Evolutionary conservation across 179 eudicot genomes (phyloP).

Genomic region (Corrigiola litoralis): DNA sequence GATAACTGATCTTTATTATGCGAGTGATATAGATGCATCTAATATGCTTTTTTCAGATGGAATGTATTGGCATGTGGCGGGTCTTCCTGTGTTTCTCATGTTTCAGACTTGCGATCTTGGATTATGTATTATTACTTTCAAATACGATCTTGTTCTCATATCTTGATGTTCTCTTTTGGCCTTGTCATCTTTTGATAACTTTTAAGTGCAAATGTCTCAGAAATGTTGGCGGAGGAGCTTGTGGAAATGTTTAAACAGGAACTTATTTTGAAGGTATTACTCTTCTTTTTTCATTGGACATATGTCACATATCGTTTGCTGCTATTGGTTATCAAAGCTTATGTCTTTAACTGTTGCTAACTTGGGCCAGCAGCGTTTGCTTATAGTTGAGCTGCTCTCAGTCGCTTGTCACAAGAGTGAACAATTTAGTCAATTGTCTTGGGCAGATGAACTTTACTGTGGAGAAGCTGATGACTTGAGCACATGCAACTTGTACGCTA

Average conservation of each 20-base stretch:
- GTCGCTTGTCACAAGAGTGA: slow-evolving; percentile 35
- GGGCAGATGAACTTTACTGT: slow-evolving; percentile 78
- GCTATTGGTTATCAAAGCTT: not conserved
- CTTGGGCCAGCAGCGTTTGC: slow-evolving; percentile 59
- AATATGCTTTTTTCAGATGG: not conserved
- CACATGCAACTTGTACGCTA: slow-evolving; percentile 41
- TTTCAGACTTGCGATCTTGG: not conserved
- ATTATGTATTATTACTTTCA: not conserved
- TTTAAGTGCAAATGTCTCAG: slow-evolving; percentile 30
- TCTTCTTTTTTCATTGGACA: not conserved
- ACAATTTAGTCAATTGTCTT: slow-evolving; percentile 29
- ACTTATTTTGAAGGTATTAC: slow-evolving; percentile 57
- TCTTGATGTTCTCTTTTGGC: not conserved
- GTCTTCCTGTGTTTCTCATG: not conserved
- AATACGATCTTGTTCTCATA: not conserved
- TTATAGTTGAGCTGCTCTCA: slow-evolving; percentile 68
- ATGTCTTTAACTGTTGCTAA: slow-evolving; percentile 17
- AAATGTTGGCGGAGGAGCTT: slow-evolving; percentile 60
- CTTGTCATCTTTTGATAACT: not conserved
- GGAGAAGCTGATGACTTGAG: slow-evolving; percentile 70
- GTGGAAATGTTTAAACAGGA: slow-evolving; percentile 69
- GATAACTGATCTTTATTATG: too few species aligned
- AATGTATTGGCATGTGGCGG: not conserved
- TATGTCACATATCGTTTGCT: not conserved
- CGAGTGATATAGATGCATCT: too few species aligned